Conservation (phyloP, 371 early-diverging fungal genomes). For the Mortierella sp. region DNA sequence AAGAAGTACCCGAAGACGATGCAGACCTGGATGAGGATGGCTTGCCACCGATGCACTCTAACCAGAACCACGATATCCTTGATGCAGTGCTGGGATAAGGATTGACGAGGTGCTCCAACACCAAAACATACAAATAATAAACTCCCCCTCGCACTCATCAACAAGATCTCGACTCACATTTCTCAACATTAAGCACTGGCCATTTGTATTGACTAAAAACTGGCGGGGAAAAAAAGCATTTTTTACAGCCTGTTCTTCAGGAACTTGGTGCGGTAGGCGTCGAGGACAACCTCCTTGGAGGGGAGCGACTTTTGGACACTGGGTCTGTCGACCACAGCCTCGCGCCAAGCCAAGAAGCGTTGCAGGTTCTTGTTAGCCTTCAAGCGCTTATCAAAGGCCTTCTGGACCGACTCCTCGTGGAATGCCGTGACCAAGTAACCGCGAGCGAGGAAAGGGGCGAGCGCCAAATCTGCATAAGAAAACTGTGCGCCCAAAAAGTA, state of each 20-base stretch:
- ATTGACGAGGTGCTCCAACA: not conserved
- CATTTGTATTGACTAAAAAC: not conserved
- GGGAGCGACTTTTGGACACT: constrained; percentile 24
- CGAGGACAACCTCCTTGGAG: constrained; percentile 10
- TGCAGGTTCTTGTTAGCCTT: constrained; percentile 21
- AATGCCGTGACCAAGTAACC: constrained; percentile 21
- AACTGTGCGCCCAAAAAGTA: constrained; percentile 64
- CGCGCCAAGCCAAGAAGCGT: constrained; percentile 26
- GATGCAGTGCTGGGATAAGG: constrained; percentile 41
- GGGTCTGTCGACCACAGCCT: constrained; percentile 12
- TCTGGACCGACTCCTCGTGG: constrained; percentile 43
- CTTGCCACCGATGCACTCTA: constrained; percentile 42
- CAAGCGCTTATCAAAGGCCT: constrained; percentile 39
- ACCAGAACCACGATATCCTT: constrained; percentile 33
- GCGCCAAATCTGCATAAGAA: constrained; percentile 71
- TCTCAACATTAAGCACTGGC: not conserved
- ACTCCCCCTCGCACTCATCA: not conserved
- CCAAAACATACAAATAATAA: not conserved
- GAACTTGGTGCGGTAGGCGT: constrained; percentile 4
- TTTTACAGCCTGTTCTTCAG: not conserved
- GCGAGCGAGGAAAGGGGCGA: constrained; percentile 64
- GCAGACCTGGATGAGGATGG: constrained; percentile 29
- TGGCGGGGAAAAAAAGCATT: not conserved
- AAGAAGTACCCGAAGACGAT: constrained; percentile 30
- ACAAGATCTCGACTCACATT: not conserved